A percentile compares a stretch with the other conserved stretches of the same genome.
phyloP scores from a whole-genome alignment of 768 basidiomycete species.

The Lactifluus pinguis region DNA sequence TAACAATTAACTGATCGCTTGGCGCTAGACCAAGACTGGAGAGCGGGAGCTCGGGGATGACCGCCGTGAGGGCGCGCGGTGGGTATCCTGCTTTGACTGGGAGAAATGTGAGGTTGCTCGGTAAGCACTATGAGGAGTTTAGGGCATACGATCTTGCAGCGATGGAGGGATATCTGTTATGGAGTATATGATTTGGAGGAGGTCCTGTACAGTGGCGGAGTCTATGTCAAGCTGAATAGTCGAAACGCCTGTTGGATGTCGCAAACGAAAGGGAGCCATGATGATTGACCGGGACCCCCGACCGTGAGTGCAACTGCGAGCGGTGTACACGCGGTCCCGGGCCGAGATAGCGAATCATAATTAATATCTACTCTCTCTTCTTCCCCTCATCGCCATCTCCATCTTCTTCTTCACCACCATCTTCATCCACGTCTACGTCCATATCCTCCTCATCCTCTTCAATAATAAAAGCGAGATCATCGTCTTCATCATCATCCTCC shows the following conservation, averaged over 20 bases:
- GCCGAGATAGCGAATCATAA: background rate
- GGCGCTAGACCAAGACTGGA: constrained; percentile 64
- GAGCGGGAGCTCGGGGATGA: constrained; percentile 65
- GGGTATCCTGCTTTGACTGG: constrained; percentile 83
- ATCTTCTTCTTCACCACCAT: background rate
- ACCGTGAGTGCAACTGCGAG: background rate
- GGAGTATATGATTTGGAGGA: constrained; percentile 63
- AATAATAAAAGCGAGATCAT: constrained; percentile 2
- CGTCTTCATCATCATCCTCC: background rate
- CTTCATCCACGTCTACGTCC: constrained; percentile 13
- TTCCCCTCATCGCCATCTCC: background rate
- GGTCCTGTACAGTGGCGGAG: constrained; percentile 56
- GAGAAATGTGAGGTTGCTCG: background rate
- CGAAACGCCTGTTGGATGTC: constrained; percentile 77
- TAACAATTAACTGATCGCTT: constrained; percentile 87
- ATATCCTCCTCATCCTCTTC: constrained; percentile 12
- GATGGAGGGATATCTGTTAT: constrained; percentile 63
- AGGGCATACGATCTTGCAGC: constrained; percentile 64
- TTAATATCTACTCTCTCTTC: background rate
- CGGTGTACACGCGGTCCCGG: background rate
- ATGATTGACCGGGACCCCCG: background rate
- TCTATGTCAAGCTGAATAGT: constrained; percentile 64
- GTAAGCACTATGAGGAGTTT: background rate
- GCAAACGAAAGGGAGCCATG: constrained; percentile 70
- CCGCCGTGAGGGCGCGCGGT: constrained; percentile 52